Percentiles rank a stretch among this genome's conserved stretches.
These are phyloP conservation scores for Phaeosphaeria sp. DNA, from an alignment of 2,329 filamentous ascomycete species.

Conservation along the genomic window DNA sequence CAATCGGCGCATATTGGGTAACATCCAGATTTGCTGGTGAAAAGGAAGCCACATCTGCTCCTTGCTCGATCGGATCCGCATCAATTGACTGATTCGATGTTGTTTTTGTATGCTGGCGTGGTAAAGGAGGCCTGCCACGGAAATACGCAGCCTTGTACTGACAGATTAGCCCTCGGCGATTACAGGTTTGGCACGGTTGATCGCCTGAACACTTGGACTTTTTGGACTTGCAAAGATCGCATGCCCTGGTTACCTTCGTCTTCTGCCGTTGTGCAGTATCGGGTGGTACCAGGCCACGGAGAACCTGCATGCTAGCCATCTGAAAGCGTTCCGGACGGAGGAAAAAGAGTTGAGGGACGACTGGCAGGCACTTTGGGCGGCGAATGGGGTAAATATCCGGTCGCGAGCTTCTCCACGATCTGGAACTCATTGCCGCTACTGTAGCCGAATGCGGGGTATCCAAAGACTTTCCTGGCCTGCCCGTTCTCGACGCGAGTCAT, in stretches of 20 bases:
- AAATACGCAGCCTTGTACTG: conserved; percentile 34
- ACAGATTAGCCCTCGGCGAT: conserved; percentile 21
- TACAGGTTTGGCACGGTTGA: conserved; percentile 34
- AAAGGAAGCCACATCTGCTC: neutral
- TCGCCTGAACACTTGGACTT: conserved; percentile 40
- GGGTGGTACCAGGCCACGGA: neutral
- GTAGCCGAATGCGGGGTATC: neutral
- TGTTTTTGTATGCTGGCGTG: conserved; percentile 6
- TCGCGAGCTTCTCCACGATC: neutral
- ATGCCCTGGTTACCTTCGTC: conserved; percentile 38
- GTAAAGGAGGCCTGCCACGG: conserved; percentile 32
- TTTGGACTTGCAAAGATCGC: conserved; percentile 39
- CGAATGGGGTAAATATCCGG: neutral
- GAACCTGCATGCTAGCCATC: neutral
- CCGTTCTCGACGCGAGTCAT: neutral
- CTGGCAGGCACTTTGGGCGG: neutral
- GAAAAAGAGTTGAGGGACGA: neutral
- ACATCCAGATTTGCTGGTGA: neutral
- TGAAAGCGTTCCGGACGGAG: neutral
- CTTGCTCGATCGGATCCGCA: neutral
- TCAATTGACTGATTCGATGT: neutral
- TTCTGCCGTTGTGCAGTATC: conserved; percentile 9
- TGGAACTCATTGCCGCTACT: neutral
- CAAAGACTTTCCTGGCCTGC: no score
- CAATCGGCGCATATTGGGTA: neutral